These are phyloP conservation scores for Fusarium marasasianum DNA, from an alignment of 2,329 filamentous ascomycete genomes.

Conservation along the genomic window DNA sequence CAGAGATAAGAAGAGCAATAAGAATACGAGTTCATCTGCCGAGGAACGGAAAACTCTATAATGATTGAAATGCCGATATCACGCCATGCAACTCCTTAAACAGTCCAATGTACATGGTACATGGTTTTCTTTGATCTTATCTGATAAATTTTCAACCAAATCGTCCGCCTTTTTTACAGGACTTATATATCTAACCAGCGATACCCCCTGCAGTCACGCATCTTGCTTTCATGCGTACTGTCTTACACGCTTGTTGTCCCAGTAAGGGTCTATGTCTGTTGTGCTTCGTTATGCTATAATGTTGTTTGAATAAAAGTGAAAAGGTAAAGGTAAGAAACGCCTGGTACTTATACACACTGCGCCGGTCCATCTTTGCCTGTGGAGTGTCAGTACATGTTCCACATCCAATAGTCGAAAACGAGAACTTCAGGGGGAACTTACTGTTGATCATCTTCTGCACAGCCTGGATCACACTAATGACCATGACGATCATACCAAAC, in stretches of 20 bases:
- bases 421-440: constrained; percentile 33
- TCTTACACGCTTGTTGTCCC: constrained; percentile 18
- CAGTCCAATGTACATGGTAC: not conserved
- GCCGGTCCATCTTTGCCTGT: constrained; percentile 42
- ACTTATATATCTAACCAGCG: not conserved
- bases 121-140: constrained; percentile 2
- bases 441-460: constrained; percentile 71
- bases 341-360: constrained; percentile 33
- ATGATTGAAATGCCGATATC: constrained; percentile 2
- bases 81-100: constrained; percentile 14
- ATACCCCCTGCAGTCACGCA: not conserved
- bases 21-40: not conserved
- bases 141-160: constrained; percentile 1
- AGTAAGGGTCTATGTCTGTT: constrained; percentile 31
- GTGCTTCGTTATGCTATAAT: constrained; percentile 18
- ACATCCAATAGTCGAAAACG: too few relatives aligned
- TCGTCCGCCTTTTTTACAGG: constrained; percentile 28
- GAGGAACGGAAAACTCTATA: not conserved
- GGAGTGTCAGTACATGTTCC: constrained; percentile 22
- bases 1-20: not conserved
- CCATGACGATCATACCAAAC: constrained; percentile 85
- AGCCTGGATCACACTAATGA: constrained; percentile 79
- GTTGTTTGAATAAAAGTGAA: constrained; percentile 9
- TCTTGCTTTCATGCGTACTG: not conserved
- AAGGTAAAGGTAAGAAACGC: not conserved